Evolutionary conservation across 2,329 filamentous ascomycete species (phyloP).

Genomic region (Penicillium sp.): DNA sequence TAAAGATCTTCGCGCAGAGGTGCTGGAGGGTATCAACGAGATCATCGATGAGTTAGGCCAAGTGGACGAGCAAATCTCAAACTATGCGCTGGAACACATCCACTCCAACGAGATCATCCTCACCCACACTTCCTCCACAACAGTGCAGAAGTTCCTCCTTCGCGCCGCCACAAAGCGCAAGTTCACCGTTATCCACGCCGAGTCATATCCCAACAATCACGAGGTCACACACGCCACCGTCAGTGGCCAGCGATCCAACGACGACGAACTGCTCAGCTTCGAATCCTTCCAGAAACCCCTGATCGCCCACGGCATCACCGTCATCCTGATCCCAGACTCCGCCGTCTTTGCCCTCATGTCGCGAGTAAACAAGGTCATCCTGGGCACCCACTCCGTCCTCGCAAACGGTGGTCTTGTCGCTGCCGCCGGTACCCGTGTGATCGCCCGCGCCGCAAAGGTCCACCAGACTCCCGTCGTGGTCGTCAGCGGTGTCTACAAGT

Average conservation of each 20-base stretch:
- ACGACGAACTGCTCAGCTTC: constrained; percentile 52
- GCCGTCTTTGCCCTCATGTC: constrained; percentile 94
- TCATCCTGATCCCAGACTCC: constrained; percentile 82
- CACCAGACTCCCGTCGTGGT: constrained; percentile 85
- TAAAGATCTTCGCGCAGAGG: constrained; percentile 82
- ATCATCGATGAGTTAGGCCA: constrained; percentile 94
- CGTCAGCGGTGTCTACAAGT: constrained; percentile 88
- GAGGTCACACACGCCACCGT: constrained; percentile 65
- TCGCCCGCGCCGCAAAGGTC: constrained; percentile 82
- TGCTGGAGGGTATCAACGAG: constrained; percentile 91
- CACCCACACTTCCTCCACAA: constrained; percentile 82
- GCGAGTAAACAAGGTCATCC: constrained; percentile 90
- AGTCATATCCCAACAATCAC: constrained; percentile 72
- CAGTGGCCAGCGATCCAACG: constrained; percentile 56
- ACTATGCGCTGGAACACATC: constrained; percentile 86
- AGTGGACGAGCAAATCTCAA: constrained; percentile 90
- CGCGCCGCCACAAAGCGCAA: constrained; percentile 86
- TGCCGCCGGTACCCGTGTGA: constrained; percentile 78
- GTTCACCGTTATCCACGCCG: constrained; percentile 86
- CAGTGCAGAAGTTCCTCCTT: constrained; percentile 86
- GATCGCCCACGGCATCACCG: constrained; percentile 74
- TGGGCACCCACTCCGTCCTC: constrained; percentile 84
- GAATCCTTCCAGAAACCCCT: constrained; percentile 76
- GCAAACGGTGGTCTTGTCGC: constrained; percentile 86
- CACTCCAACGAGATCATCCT: constrained; percentile 92